A percentile compares a stretch with the other conserved stretches of the same genome.
phyloP scores from a whole-genome alignment of 1,284 basidiomycete genomes.

The Trichosporon coremiiforme region DNA sequence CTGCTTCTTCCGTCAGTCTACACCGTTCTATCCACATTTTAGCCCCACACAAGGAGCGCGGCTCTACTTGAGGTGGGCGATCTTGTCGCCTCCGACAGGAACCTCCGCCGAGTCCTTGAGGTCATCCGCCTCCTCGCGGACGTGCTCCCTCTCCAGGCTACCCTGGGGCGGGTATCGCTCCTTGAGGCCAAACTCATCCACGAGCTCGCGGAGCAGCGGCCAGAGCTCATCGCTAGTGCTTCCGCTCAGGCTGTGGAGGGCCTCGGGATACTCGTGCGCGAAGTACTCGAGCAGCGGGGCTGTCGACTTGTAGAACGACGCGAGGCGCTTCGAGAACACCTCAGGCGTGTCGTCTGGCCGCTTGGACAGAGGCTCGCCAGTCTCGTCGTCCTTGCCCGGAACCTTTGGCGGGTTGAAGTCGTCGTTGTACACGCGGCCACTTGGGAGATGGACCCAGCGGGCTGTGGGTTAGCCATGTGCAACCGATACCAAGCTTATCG shows the following conservation, averaged over 20 bases:
- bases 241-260: conserved; percentile 74
- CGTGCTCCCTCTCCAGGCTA: conserved; percentile 33
- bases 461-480: conserved; percentile 57
- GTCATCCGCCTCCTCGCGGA: conserved; percentile 53
- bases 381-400: conserved; percentile 84
- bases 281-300: conserved; percentile 83
- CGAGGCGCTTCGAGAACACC: conserved; percentile 76
- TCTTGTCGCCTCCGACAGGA: conserved; percentile 26
- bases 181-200: conserved; percentile 48
- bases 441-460: conserved; percentile 90
- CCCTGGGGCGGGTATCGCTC: conserved; percentile 29
- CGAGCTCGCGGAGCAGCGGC: conserved; percentile 51
- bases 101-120: conserved; percentile 44
- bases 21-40: background rate
- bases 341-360: conserved; percentile 91
- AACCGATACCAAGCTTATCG: no score
- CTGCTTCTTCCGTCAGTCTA: no score
- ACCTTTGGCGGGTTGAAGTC: conserved; percentile 87
- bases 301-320: conserved; percentile 82
- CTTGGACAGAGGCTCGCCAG: conserved; percentile 84
- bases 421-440: conserved; percentile 91
- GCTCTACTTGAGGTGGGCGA: conserved; percentile 27
- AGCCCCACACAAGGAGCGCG: background rate
- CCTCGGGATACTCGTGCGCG: conserved; percentile 60
- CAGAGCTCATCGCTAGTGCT: conserved; percentile 76